Percentiles rank a stretch among this genome's conserved stretches.
Evolutionary conservation across 345 rosid species (phyloP).

Genomic region (Turritis glabra): DNA sequence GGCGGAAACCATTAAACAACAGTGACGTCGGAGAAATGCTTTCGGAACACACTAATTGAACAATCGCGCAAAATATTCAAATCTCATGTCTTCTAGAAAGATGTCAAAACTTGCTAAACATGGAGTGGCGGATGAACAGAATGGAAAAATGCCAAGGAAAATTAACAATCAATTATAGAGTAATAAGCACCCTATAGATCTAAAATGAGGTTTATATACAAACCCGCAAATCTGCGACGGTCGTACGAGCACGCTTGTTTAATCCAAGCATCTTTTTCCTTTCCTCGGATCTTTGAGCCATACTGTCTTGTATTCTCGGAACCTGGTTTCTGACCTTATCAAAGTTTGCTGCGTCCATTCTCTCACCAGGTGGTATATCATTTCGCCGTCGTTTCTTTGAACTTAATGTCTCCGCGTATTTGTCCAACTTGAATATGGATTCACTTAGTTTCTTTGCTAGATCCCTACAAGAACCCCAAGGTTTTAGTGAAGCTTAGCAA

Average conservation of each 20-base stretch:
- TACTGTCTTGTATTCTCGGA: constrained; percentile 60
- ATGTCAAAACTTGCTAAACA: constrained; percentile 9
- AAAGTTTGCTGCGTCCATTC: constrained; percentile 53
- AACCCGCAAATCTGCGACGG: constrained; percentile 78
- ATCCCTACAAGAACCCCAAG: constrained; percentile 56
- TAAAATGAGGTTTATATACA: constrained; percentile 43
- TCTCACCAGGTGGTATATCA: constrained; percentile 62
- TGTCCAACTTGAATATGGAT: constrained; percentile 68
- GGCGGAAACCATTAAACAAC: constrained; percentile 16
- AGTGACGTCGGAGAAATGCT: constrained; percentile 20
- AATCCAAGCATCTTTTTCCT: constrained; percentile 70
- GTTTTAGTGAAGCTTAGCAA: constrained; percentile 25
- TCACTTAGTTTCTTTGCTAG: constrained; percentile 65
- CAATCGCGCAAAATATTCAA: neutral
- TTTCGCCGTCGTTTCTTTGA: constrained; percentile 76
- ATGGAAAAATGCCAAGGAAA: neutral
- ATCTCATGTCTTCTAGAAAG: neutral
- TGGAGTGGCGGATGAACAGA: neutral
- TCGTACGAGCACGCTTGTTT: constrained; percentile 74
- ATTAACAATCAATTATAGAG: neutral
- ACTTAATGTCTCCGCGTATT: constrained; percentile 61
- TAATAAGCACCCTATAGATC: neutral
- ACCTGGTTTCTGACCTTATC: constrained; percentile 66
- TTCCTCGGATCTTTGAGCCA: constrained; percentile 70
- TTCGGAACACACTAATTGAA: neutral